phyloP scores from a whole-genome alignment of 345 rosid genomes.

The Jatropha curcas region DNA sequence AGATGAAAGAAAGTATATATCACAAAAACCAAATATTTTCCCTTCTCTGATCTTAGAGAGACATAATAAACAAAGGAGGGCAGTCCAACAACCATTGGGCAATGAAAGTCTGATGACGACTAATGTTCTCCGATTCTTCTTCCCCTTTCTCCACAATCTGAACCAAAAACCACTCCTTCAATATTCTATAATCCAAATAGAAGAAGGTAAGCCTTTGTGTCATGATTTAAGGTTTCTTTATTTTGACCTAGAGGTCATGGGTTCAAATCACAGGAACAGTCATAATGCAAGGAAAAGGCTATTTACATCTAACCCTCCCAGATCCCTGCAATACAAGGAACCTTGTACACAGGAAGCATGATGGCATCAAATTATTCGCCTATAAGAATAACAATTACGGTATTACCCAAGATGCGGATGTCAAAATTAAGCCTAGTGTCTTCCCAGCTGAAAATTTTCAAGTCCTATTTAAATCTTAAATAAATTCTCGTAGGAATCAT shows the following conservation, averaged over 20 bases:
- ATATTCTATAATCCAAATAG: background rate
- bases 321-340: background rate
- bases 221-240: background rate
- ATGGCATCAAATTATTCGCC: background rate
- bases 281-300: background rate
- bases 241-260: background rate
- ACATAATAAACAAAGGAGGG: background rate
- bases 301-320: background rate
- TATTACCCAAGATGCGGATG: background rate
- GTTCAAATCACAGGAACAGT: background rate
- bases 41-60: background rate
- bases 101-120: background rate
- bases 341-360: background rate
- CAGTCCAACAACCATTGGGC: background rate
- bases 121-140: background rate
- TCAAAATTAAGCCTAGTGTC: background rate
- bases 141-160: background rate
- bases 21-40: background rate
- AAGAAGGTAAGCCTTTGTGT: background rate
- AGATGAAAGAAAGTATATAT: background rate
- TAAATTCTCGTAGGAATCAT: background rate
- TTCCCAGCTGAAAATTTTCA: background rate
- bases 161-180: background rate
- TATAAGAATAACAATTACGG: background rate
- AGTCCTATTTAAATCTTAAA: background rate